Conservation (phyloP, 805 yeast genomes). For the Saccharomycopsis microspora region DNA sequence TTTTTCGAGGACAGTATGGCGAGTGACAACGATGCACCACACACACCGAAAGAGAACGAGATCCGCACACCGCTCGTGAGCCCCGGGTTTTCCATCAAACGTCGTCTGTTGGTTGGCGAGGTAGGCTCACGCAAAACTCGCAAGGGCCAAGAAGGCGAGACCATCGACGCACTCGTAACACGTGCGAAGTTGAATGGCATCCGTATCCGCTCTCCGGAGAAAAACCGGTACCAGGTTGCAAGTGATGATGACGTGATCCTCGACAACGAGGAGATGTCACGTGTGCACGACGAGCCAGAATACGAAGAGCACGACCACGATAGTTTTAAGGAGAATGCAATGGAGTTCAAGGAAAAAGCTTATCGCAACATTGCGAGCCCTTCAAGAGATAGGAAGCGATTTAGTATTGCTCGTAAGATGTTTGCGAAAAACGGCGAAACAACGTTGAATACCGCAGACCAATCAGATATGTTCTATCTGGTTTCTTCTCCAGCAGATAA, state of each 20-base stretch:
- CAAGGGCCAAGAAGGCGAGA: background rate
- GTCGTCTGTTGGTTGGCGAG: constrained; percentile 15
- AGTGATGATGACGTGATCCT: constrained; percentile 8
- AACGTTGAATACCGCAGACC: background rate
- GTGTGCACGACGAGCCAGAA: constrained; percentile 3
- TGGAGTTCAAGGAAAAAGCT: background rate
- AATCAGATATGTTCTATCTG: constrained; percentile 1
- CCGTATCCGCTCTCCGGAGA: no score
- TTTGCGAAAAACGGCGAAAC: background rate
- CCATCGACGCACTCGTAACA: background rate
- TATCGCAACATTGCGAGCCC: background rate
- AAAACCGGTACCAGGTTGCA: background rate
- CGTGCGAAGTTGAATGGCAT: background rate
- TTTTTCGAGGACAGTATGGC: background rate
- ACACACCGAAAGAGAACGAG: constrained; percentile 14
- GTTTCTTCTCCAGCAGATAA: constrained; percentile 1
- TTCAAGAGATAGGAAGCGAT: background rate
- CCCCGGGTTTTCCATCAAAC: constrained; percentile 12
- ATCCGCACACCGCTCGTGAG: constrained; percentile 13
- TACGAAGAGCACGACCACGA: background rate
- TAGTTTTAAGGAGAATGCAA: background rate
- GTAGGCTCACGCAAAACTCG: background rate
- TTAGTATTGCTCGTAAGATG: background rate
- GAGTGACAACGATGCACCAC: constrained; percentile 4
- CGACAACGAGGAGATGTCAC: constrained; percentile 7